These are phyloP conservation scores for Phytophthora boehmeriae DNA, from an alignment of 352 stramenopile species.

Conservation along the genomic window DNA sequence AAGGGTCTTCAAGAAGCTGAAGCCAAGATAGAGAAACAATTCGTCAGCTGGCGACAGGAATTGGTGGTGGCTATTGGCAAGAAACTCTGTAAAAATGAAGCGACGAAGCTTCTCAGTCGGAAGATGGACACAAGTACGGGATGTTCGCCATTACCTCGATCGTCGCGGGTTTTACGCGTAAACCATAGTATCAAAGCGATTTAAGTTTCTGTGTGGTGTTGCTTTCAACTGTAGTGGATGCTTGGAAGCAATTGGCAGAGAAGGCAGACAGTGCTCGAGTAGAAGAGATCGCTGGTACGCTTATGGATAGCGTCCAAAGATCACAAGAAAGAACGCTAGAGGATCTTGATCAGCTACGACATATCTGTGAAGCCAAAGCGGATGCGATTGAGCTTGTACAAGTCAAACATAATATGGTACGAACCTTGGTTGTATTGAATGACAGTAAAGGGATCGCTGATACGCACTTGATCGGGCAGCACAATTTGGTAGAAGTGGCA, in stretches of 20 bases:
- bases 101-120: constrained; percentile 38
- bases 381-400: constrained; percentile 36
- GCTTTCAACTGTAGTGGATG: constrained; percentile 30
- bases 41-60: constrained; percentile 29
- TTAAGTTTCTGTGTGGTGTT: not conserved
- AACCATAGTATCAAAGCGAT: not conserved
- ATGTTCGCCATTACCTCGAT: too few species aligned
- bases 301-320: constrained; percentile 35
- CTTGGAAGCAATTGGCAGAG: constrained; percentile 43
- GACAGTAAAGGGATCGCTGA: not conserved
- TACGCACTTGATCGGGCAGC: constrained; percentile 16
- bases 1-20: constrained; percentile 26
- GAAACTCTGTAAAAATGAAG: constrained; percentile 36
- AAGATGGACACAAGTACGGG: constrained; percentile 50
- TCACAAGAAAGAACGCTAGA: constrained; percentile 30
- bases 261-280: constrained; percentile 38
- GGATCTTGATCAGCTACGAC: constrained; percentile 30
- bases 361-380: constrained; percentile 21
- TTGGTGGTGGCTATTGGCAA: constrained; percentile 19
- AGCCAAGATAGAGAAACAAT: constrained; percentile 20
- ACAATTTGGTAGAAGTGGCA: constrained; percentile 47
- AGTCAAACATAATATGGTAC: constrained; percentile 53
- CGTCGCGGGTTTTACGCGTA: not conserved
- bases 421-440: not conserved
- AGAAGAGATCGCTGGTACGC: constrained; percentile 31